These are phyloP conservation scores for Sporothrix pallida DNA, from an alignment of 2,329 filamentous ascomycete species.

Conservation along the genomic window DNA sequence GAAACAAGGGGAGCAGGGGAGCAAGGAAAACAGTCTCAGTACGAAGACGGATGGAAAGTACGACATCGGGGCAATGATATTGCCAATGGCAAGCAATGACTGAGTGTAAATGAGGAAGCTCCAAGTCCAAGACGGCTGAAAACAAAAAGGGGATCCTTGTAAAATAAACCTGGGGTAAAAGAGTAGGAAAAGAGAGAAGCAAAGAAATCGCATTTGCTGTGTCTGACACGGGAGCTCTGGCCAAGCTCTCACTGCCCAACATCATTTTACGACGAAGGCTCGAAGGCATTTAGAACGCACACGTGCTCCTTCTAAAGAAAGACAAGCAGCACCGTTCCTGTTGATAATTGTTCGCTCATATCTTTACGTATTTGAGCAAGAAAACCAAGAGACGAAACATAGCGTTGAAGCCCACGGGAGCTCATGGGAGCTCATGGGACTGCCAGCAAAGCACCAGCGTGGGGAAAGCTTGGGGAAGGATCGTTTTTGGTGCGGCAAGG, in stretches of 20 bases:
- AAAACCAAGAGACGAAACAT: neutral
- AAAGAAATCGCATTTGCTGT: too few relatives aligned
- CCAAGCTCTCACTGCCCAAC: neutral
- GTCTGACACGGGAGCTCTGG: neutral
- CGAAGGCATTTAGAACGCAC: too few relatives aligned
- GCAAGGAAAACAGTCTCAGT: too few relatives aligned
- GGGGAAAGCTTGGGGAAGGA: neutral
- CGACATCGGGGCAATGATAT: too few relatives aligned
- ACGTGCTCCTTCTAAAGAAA: neutral
- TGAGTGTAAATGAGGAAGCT: neutral
- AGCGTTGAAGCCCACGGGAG: neutral
- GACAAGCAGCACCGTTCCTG: neutral
- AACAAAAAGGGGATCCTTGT: neutral
- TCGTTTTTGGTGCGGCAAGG: slow-evolving; percentile 5
- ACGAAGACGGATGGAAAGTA: neutral
- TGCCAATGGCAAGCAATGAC: neutral
- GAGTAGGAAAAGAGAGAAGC: neutral
- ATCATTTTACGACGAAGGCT: neutral
- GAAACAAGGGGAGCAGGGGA: neutral
- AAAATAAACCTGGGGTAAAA: neutral
- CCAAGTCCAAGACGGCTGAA: neutral
- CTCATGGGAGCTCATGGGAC: neutral
- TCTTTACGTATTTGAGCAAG: neutral
- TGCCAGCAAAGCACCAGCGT: neutral
- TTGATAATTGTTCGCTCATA: slow-evolving; percentile 7